Evolutionary conservation across 2,329 filamentous ascomycete genomes (phyloP).

Genomic region (Cladosporium velox): DNA sequence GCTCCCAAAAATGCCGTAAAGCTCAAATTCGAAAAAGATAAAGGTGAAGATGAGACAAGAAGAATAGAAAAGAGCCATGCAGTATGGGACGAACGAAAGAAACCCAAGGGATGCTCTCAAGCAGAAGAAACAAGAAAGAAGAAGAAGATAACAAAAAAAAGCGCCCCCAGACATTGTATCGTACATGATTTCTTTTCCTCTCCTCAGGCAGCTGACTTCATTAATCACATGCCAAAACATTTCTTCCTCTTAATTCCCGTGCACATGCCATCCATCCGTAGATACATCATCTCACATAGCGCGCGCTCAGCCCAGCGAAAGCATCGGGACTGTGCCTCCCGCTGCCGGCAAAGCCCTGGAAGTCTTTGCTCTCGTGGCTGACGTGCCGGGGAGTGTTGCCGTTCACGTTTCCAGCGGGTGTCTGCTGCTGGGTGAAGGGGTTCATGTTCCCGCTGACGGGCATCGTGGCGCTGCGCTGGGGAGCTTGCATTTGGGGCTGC

Average conservation of each 20-base stretch:
- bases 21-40: background rate
- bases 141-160: background rate
- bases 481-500: constrained; percentile 26
- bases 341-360: constrained; percentile 61
- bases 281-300: constrained; percentile 37
- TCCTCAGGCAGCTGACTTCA: background rate
- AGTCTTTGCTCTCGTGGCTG: constrained; percentile 71
- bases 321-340: constrained; percentile 78
- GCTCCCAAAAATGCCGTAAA: background rate
- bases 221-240: constrained; percentile 5
- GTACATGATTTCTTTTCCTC: background rate
- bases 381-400: constrained; percentile 45
- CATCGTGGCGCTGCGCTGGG: constrained; percentile 44
- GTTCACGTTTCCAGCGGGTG: background rate
- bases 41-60: background rate
- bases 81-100: background rate
- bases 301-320: constrained; percentile 72
- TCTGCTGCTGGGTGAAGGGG: constrained; percentile 35
- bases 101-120: background rate
- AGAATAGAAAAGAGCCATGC: background rate
- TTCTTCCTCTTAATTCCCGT: background rate
- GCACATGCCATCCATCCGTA: background rate
- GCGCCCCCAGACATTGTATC: constrained; percentile 1
- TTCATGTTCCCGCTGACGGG: constrained; percentile 36
- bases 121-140: background rate